Evolutionary conservation across 257 asterid species (phyloP), one percentile per base, ranked within the genome.

Genomic region (Solanum paucissectum): DNA sequence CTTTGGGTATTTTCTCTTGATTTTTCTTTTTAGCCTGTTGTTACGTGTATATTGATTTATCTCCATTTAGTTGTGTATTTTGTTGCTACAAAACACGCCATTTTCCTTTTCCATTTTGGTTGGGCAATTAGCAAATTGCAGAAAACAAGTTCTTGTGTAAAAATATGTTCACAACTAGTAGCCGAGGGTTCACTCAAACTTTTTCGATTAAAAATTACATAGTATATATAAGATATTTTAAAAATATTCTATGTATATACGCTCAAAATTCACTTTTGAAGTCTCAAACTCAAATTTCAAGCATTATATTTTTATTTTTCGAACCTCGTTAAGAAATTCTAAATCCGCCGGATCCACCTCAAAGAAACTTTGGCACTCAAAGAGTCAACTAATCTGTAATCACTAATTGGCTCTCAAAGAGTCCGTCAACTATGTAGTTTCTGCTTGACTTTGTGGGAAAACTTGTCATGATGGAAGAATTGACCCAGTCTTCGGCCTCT

Each of bases 11-110:
- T 77, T 88, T 33, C 91, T 92, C 4, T 83, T 90, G 88, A 62
- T 90, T 38, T 60, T 92, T 77, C 49, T 91, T 60, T 89, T 92
- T 90, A 90, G 89, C 68, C 73, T 88, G 89, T 62, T 91, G 64
- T 75, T 89, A 25, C 87, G 92, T 12, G 66, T 88, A 21, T 89
- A 86, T 46, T 88, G 85, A 86, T 46, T 88, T 37, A 86, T 88
- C 13, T 87, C 5, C 33, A 18, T 14, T 27, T 42, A 4, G 64
- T 77, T 25, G n/a, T 76, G 52, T 40, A 12, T 75, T 23, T 40
- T 40, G 20, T 16, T 40, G n/a, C 9, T 38, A 37, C 34, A 75
- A n/a, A 23, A 12, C 34, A 38, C 25, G 21, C 21, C 33, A 68
- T 66, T 66, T 6, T 32, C 10, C 20, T 3, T 66, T 11, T 1